Evolutionary conservation across 2,329 filamentous ascomycete species (phyloP).

Genomic region (Pyrenophora graminea): DNA sequence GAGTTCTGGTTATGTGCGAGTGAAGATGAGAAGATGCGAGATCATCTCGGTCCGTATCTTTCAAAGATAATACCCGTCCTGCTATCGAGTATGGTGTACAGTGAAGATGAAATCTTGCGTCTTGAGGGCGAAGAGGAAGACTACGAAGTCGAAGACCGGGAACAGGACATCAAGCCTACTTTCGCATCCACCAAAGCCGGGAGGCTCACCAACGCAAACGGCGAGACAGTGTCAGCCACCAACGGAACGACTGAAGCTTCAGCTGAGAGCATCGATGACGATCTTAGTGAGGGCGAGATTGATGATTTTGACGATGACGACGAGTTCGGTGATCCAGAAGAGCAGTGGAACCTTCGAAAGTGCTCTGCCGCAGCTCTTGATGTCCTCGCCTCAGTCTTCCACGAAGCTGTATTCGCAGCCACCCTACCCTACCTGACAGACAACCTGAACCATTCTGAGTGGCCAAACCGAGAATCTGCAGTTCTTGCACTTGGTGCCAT

Average conservation of each 20-base stretch:
- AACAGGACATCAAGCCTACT: slow-evolving; percentile 87
- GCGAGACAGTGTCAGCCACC: slow-evolving; percentile 44
- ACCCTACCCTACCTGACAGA: slow-evolving; percentile 91
- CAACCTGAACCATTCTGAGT: slow-evolving; percentile 85
- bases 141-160: slow-evolving; percentile 86
- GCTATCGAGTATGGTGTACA: slow-evolving; percentile 94
- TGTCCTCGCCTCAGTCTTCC: slow-evolving; percentile 89
- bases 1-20: slow-evolving; percentile 97
- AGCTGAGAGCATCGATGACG: slow-evolving; percentile 60
- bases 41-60: slow-evolving; percentile 75
- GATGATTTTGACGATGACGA: slow-evolving; percentile 73
- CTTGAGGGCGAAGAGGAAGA: slow-evolving; percentile 80
- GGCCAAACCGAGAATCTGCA: slow-evolving; percentile 90
- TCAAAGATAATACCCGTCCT: slow-evolving; percentile 86
- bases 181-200: slow-evolving; percentile 76
- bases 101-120: slow-evolving; percentile 86
- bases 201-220: slow-evolving; percentile 58
- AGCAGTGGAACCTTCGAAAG: slow-evolving; percentile 93
- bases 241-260: slow-evolving; percentile 54
- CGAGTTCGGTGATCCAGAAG: slow-evolving; percentile 77
- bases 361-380: slow-evolving; percentile 95
- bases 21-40: slow-evolving; percentile 80
- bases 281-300: slow-evolving; percentile 86
- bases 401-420: slow-evolving; percentile 82
- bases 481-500: slow-evolving; percentile 94